Conservation (phyloP, 169 alveolate species). For the Plasmodium vinckei region DNA sequence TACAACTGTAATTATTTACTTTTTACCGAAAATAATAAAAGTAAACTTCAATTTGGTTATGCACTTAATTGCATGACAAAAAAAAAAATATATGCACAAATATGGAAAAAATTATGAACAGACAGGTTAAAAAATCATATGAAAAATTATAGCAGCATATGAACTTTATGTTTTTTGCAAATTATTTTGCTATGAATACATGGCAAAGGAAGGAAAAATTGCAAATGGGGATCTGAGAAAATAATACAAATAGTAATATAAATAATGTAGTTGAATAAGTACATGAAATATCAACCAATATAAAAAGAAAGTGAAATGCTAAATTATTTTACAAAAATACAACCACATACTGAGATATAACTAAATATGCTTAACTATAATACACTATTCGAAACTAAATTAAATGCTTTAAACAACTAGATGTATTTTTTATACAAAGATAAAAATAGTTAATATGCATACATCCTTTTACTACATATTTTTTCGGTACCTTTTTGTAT, state of each 20-base stretch:
- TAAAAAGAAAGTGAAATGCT: too few species aligned
- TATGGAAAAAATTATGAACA: slow-evolving; percentile 10
- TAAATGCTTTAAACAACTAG: too few species aligned
- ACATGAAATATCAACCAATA: not conserved
- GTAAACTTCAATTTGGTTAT: not conserved
- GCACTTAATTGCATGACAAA: slow-evolving; percentile 34
- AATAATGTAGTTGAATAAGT: not conserved
- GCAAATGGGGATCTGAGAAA: slow-evolving; percentile 19
- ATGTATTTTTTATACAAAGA: too few species aligned
- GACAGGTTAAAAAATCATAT: not conserved
- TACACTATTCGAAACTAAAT: too few species aligned
- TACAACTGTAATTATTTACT: too few species aligned
- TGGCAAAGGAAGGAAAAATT: slow-evolving; percentile 60
- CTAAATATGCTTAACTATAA: too few species aligned
- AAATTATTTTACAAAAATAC: too few species aligned
- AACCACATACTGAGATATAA: too few species aligned
- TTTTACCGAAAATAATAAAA: too few species aligned
- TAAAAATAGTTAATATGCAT: not conserved
- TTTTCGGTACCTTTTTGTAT: slow-evolving; percentile 13
- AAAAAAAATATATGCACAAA: slow-evolving; percentile 20
- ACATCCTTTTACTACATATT: not conserved
- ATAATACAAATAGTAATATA: slow-evolving; percentile 11
- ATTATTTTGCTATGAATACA: slow-evolving; percentile 53
- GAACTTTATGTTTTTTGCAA: slow-evolving; percentile 71
- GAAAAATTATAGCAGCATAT: slow-evolving; percentile 34